These are phyloP conservation scores for Pharnaceum exiguum DNA, from an alignment of 148 eudicot species.

Conservation along the genomic window DNA sequence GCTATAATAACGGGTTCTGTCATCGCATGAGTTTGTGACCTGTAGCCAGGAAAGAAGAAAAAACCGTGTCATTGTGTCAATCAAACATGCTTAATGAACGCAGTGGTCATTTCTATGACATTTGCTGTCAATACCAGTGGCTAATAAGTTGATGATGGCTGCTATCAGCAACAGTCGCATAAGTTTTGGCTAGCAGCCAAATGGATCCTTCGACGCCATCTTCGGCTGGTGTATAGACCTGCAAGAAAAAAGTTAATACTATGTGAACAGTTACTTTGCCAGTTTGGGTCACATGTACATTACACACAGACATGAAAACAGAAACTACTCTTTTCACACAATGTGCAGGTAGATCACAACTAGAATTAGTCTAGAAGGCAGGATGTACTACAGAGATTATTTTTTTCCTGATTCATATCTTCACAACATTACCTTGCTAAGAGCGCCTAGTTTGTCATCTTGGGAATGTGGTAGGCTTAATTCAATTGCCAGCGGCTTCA, in stretches of 20 bases:
- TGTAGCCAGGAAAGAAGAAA: slow-evolving; percentile 13
- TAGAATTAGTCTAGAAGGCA: too few species aligned
- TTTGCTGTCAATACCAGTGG: slow-evolving; percentile 57
- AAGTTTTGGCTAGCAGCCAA: slow-evolving; percentile 89
- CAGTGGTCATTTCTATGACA: not conserved
- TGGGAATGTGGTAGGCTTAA: slow-evolving; percentile 63
- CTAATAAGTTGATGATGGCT: slow-evolving; percentile 74
- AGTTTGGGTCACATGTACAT: too few species aligned
- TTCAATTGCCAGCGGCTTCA: slow-evolving; percentile 75
- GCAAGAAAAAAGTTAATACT: too few species aligned
- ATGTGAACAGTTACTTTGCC: too few species aligned
- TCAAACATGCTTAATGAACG: not conserved
- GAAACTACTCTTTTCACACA: too few species aligned
- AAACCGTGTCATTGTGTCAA: not conserved
- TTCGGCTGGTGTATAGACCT: slow-evolving; percentile 53
- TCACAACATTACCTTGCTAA: slow-evolving; percentile 57
- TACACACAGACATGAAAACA: too few species aligned
- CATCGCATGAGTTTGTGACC: slow-evolving; percentile 66
- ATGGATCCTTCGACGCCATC: slow-evolving; percentile 51
- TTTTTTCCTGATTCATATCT: too few species aligned
- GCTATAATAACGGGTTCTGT: slow-evolving; percentile 83
- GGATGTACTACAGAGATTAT: too few species aligned
- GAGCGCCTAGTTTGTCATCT: slow-evolving; percentile 43
- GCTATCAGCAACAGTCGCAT: slow-evolving; percentile 71
- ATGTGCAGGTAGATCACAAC: too few species aligned